These are phyloP conservation scores for Crithidia sp. DNA, from an alignment of 208 protist genomes.

Conservation along the genomic window DNA sequence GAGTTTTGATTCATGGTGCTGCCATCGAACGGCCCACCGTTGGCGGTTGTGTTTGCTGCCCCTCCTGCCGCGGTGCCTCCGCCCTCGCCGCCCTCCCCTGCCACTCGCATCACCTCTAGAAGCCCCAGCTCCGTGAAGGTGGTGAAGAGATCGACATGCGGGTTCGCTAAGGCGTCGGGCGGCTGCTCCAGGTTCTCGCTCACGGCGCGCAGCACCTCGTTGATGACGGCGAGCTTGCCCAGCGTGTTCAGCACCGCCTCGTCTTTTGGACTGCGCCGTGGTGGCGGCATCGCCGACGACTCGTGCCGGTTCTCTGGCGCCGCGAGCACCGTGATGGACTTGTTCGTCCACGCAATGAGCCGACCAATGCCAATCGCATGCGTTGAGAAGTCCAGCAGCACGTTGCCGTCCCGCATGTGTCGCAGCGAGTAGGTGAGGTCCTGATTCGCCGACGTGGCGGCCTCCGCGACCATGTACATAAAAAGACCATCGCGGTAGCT, in stretches of 20 bases:
- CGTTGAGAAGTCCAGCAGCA: conserved; percentile 75
- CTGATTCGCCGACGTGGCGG: conserved; percentile 59
- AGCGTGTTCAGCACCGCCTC: conserved; percentile 51
- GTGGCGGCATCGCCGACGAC: conserved; percentile 46
- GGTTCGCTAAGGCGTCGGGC: conserved; percentile 19
- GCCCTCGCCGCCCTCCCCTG: background rate
- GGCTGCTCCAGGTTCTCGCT: conserved; percentile 17
- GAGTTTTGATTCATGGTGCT: too few relatives aligned
- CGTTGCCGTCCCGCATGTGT: conserved; percentile 63
- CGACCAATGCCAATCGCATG: conserved; percentile 51
- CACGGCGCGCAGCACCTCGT: conserved; percentile 52
- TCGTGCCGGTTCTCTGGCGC: conserved; percentile 50
- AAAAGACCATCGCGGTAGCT: conserved; percentile 34
- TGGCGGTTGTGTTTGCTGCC: background rate
- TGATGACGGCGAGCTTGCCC: conserved; percentile 59
- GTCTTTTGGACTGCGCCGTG: conserved; percentile 55
- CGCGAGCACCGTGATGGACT: conserved; percentile 58
- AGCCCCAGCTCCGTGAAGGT: conserved; percentile 71
- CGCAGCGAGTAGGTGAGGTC: conserved; percentile 73
- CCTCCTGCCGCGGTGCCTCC: background rate
- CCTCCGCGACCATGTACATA: conserved; percentile 50
- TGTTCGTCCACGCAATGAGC: conserved; percentile 65
- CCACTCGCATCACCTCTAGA: conserved; percentile 34
- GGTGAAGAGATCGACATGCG: conserved; percentile 53
- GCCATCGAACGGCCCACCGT: background rate